Evolutionary conservation across 768 basidiomycete genomes (phyloP), one percentile per base, ranked within the genome.

Genomic region (Candolleomyces eurysporus): DNA sequence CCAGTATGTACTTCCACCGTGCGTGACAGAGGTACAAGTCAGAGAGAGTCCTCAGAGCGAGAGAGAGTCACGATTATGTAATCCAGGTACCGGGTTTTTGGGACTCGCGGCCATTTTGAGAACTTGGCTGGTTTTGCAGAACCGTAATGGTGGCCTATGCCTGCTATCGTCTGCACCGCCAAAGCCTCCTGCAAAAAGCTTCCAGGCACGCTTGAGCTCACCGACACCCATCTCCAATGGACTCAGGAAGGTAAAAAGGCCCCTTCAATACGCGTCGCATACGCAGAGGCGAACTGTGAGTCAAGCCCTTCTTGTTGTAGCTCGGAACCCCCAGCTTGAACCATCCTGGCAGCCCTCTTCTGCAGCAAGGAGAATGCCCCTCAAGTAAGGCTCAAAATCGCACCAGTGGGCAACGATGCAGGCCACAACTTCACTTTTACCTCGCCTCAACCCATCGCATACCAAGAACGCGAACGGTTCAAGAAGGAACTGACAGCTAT

Each of bases 141-240:
- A 14, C 39, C 54, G 54, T 56, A 42, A 56, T 56, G 54, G 52
- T 54, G 54, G 54, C 42, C 54, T 22, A 89, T 89, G 88, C 84
- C 86, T 81, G 77, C 84, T 73, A 79, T 79, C 73, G 78, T 85
- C 71, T 87, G 85, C 77, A 83, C 85, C 69, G 91, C 90, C 59
- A 87, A 85, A 75, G 89, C 89, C 65, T 85, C 87, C 62, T 95
- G 89, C 86, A 95, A 95, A 78, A 96, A 95, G 79, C 73, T 82
- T 55, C 72, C 82, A 16, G 94, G 93, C 62, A 76, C 84, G 62
- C 84, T 96, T 63, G 83, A 91, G 69, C 86, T 96, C 69, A 91
- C 86, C 13, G 82, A 85, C 68, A 77, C 79, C 6, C 84, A 87
- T 67, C 81, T 96, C 3, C 85, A 86, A 79, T 96, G 93, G 92